Evolutionary conservation across 2,329 filamentous ascomycete species (phyloP).

Genomic region (Nothopassalora personata): DNA sequence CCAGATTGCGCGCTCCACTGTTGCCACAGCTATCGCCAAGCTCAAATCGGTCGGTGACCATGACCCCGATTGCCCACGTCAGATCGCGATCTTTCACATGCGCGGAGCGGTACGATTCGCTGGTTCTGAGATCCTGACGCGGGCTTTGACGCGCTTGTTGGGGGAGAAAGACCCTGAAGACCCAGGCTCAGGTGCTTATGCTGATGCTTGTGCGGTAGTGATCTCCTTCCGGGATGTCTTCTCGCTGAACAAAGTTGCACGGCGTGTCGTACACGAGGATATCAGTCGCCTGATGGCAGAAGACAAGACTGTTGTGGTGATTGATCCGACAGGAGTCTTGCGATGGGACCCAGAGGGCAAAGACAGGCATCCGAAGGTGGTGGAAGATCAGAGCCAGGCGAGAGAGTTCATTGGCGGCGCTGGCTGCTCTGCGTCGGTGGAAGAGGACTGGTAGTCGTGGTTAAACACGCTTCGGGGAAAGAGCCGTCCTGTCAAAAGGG

Average conservation of each 20-base stretch:
- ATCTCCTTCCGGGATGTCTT: conserved; percentile 23
- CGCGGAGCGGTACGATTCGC: conserved; percentile 22
- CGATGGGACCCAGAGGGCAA: conserved; percentile 18
- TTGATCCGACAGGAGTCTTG: conserved; percentile 17
- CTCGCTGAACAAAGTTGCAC: conserved; percentile 21
- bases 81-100: conserved; percentile 20
- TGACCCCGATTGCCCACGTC: conserved; percentile 7
- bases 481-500: background rate
- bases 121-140: conserved; percentile 20
- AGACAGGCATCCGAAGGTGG: conserved; percentile 16
- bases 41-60: conserved; percentile 10
- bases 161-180: conserved; percentile 14
- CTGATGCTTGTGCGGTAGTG: conserved; percentile 22
- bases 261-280: conserved; percentile 19
- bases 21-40: conserved; percentile 15
- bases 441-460: conserved; percentile 7
- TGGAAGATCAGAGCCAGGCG: conserved; percentile 14
- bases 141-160: conserved; percentile 16
- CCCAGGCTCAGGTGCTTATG: conserved; percentile 18
- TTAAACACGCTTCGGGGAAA: no score
- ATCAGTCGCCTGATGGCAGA: conserved; percentile 16
- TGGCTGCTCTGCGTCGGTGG: conserved; percentile 16
- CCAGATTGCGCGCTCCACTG: conserved; percentile 22
- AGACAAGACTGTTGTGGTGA: conserved; percentile 14
- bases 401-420: conserved; percentile 20